These are phyloP conservation scores for Echinosophora koreensis DNA, from an alignment of 306 rosid species.

Conservation along the genomic window DNA sequence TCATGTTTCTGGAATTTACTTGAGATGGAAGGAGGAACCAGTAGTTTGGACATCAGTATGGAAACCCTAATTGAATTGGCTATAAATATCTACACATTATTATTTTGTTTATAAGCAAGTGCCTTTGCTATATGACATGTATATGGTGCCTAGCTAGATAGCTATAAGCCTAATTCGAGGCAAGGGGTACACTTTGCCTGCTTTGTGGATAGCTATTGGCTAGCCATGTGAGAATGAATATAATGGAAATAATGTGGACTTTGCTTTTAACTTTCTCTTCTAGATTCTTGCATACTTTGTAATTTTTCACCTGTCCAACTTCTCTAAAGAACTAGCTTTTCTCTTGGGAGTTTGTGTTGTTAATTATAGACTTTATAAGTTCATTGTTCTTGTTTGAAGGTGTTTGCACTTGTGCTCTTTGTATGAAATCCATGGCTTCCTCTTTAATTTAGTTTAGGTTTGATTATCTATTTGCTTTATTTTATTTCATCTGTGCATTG, in stretches of 20 bases:
- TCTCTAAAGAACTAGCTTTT: constrained; percentile 41
- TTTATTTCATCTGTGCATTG: constrained; percentile 36
- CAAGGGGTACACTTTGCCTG: not conserved
- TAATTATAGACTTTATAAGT: constrained; percentile 21
- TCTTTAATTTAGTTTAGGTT: not conserved
- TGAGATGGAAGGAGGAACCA: constrained; percentile 84
- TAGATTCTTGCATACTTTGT: constrained; percentile 50
- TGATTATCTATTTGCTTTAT: not conserved
- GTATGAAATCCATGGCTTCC: constrained; percentile 38
- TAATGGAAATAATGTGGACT: constrained; percentile 34
- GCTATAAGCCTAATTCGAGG: too few species aligned
- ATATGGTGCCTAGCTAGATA: not conserved
- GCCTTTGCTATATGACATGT: not conserved
- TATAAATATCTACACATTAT: not conserved
- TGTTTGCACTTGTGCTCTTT: constrained; percentile 61
- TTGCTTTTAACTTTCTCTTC: constrained; percentile 43
- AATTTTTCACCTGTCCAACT: constrained; percentile 55
- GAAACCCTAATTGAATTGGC: constrained; percentile 62
- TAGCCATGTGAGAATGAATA: not conserved
- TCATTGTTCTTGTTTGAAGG: constrained; percentile 69
- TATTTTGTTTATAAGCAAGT: not conserved
- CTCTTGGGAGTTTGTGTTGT: constrained; percentile 73
- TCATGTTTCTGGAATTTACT: constrained; percentile 64
- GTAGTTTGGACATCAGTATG: constrained; percentile 88
- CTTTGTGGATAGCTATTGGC: constrained; percentile 7